Evolutionary conservation across 1,139 yeast genomes (phyloP).

Genomic region (Suhomyces coccinellae): DNA sequence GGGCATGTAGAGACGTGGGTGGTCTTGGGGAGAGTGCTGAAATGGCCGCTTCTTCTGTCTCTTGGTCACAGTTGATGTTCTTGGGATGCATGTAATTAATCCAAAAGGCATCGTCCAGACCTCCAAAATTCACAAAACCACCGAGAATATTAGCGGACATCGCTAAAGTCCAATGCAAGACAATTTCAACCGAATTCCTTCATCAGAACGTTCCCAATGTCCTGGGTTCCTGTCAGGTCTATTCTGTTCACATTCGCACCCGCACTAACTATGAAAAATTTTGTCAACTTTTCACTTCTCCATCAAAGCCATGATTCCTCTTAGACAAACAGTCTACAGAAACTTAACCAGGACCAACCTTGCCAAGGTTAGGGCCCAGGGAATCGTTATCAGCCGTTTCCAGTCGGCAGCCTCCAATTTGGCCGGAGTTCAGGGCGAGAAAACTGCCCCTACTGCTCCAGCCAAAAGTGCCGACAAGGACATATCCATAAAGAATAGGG

Average conservation of each 20-base stretch:
- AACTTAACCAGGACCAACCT: conserved; percentile 18
- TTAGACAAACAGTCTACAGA: conserved; percentile 23
- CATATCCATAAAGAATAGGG: not conserved
- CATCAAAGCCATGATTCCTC: conserved; percentile 21
- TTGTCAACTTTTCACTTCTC: conserved; percentile 7
- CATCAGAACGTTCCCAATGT: too few relatives aligned
- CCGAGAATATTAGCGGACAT: too few relatives aligned
- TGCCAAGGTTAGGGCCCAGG: conserved; percentile 13
- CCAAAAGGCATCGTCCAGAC: too few relatives aligned
- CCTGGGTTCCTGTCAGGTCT: not conserved
- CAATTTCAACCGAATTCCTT: not conserved
- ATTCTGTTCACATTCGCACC: not conserved
- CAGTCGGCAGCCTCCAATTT: conserved; percentile 14
- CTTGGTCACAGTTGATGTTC: too few relatives aligned
- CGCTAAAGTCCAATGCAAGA: too few relatives aligned
- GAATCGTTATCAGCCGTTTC: conserved; percentile 15
- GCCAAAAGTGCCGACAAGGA: not conserved
- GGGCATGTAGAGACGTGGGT: too few relatives aligned
- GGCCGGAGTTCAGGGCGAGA: not conserved
- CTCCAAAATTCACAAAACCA: too few relatives aligned
- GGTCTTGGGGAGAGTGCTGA: too few relatives aligned
- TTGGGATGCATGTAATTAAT: too few relatives aligned
- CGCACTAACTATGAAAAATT: conserved; percentile 6
- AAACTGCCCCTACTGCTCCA: not conserved
- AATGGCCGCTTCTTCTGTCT: too few relatives aligned